Percentiles rank a stretch among this genome's conserved stretches.
phyloP scores from a whole-genome alignment of 164 flowering plant genomes.

The Vitis rotundifolia region DNA sequence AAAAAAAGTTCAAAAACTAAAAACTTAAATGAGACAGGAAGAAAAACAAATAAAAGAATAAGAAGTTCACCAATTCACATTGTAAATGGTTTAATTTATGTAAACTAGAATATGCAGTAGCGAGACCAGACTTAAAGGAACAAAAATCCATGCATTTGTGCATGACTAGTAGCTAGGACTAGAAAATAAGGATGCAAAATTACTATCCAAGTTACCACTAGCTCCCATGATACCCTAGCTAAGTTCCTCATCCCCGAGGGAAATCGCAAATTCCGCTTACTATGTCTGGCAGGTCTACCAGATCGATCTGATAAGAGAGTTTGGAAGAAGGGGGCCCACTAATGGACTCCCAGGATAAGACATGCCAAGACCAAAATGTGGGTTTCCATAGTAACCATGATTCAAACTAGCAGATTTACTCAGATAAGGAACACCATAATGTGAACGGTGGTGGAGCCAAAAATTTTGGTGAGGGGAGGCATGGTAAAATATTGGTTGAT shows the following conservation, averaged over 20 bases:
- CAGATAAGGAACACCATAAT: conserved; percentile 47
- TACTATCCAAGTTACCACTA: conserved; percentile 51
- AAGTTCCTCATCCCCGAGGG: conserved; percentile 72
- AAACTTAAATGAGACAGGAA: too few relatives aligned
- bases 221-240: conserved; percentile 58
- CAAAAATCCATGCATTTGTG: too few relatives aligned
- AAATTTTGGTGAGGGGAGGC: too few relatives aligned
- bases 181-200: conserved; percentile 74
- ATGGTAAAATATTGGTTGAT: too few relatives aligned
- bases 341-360: conserved; percentile 72
- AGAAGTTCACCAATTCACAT: too few relatives aligned
- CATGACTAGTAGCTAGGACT: too few relatives aligned
- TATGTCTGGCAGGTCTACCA: conserved; percentile 60
- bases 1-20: too few relatives aligned
- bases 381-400: conserved; percentile 63
- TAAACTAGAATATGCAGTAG: too few relatives aligned
- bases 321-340: conserved; percentile 50
- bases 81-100: too few relatives aligned
- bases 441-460: conserved; percentile 29
- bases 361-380: conserved; percentile 64
- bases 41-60: too few relatives aligned
- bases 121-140: too few relatives aligned
- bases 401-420: conserved; percentile 54
- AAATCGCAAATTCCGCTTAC: conserved; percentile 57
- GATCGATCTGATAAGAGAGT: conserved; percentile 61